These are phyloP conservation scores for Candida saitoana DNA, from an alignment of 805 yeast species.

Conservation along the genomic window DNA sequence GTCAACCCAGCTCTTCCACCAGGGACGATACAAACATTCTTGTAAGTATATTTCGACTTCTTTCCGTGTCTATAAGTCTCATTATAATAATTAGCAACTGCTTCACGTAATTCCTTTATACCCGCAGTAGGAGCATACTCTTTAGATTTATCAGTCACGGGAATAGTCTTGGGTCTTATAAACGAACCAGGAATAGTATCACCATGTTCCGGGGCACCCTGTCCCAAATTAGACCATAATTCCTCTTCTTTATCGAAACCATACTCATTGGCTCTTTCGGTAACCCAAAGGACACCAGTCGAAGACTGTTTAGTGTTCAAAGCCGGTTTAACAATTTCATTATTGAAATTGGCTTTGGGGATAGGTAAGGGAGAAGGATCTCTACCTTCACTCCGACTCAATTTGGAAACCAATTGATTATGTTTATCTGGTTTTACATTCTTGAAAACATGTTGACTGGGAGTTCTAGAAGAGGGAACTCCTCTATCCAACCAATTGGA, in stretches of 20 bases:
- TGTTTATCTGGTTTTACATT: conserved; percentile 1
- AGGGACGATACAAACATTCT: conserved; percentile 60
- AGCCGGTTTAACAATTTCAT: conserved; percentile 51
- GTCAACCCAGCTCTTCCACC: conserved; percentile 64
- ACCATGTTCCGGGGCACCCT: conserved; percentile 64
- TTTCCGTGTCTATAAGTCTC: conserved; percentile 48
- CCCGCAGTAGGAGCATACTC: conserved; percentile 64
- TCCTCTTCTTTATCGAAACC: conserved; percentile 43
- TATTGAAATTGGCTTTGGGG: conserved; percentile 44
- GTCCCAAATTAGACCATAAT: conserved; percentile 59
- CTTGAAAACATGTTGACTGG: conserved; percentile 10
- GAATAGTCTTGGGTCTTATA: conserved; percentile 46
- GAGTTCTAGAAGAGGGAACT: conserved; percentile 23
- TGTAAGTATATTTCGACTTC: conserved; percentile 52
- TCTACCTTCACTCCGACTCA: conserved; percentile 32
- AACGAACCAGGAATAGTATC: conserved; percentile 56
- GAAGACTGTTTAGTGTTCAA: conserved; percentile 55
- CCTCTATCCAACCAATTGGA: conserved; percentile 12
- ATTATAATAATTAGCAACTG: conserved; percentile 56
- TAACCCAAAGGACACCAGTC: conserved; percentile 63
- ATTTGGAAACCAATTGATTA: conserved; percentile 20
- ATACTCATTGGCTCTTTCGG: conserved; percentile 56
- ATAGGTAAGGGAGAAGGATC: conserved; percentile 48
- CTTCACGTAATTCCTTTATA: conserved; percentile 48
- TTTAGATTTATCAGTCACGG: conserved; percentile 45